Base-by-base conservation (phyloP, 2,329 filamentous ascomycete species). In the Endothia cerciana region DNA sequence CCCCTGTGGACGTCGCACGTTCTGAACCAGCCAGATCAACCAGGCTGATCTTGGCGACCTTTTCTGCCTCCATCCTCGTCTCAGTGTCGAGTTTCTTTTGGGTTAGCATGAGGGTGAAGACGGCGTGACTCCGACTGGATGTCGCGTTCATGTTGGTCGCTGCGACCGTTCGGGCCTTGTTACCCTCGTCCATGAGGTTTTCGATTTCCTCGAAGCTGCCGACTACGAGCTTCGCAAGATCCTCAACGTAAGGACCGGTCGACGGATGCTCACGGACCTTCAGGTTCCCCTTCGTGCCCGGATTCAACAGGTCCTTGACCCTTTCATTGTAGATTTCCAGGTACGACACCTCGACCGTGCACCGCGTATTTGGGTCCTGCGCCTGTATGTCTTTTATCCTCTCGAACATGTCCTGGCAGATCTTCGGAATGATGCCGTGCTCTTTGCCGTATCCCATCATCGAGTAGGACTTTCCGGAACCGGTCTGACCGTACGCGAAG, bases 81-180 rank as follows among this genome's bases (percentile, higher is more conserved):
- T 97, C 93, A 2, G 87, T 82, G 75, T 99, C 95, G 75, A 91
- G 91, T 68, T 92, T 89, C 78, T 97, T 98, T 77, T 99, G 95
- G 0, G 93, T 97, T 57, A 99, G 83, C 74, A 94, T 98, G 63
- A 99, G 83, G 25, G 96, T 99, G 77, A 99, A 99, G 61, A 99
- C 96, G 49, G 95, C 95, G 78, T 99, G 95, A 76, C 94, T 98
- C 83, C 95, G 90, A 86, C 93, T 97, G 67, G 93, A 97, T 0
- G 96, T 99, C 79, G 98, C 95, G 83, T 99, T 99, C 95, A 99
- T 99, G 85, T 98, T 99, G 47, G 95, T 99, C 8, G 95, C 95
- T 3, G 95, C 95, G 47, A 99, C 95, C 0, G 95, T 99, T 83
- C 95, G 87, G 41, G 95, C 95, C 80, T 99, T 99, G 83, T 99